Evolutionary conservation across 2,329 filamentous ascomycete species (phyloP).

Genomic region (Erysiphe pulchra): DNA sequence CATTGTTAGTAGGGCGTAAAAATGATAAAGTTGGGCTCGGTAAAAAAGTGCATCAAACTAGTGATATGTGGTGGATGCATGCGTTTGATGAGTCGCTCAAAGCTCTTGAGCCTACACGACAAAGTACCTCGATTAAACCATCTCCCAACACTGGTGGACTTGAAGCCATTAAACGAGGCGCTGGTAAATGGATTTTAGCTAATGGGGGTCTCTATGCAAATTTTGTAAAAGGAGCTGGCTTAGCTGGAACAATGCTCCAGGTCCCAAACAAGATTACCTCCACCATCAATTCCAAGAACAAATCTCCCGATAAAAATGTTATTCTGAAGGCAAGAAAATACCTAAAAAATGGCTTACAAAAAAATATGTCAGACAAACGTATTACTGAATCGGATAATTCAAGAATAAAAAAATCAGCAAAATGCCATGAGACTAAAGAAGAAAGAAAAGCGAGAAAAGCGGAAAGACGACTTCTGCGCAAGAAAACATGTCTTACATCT

Average conservation of each 20-base stretch:
- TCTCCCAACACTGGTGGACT: constrained; percentile 23
- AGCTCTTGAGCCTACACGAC: constrained; percentile 39
- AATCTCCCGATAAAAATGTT: constrained; percentile 8
- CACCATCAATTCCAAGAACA: constrained; percentile 1
- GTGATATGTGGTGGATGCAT: constrained; percentile 90
- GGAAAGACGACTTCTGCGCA: constrained; percentile 3
- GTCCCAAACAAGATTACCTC: no score
- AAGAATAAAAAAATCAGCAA: neutral
- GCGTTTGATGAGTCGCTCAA: constrained; percentile 82
- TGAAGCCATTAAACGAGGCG: constrained; percentile 27
- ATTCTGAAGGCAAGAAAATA: constrained; percentile 10
- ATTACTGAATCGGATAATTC: neutral
- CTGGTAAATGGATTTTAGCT: constrained; percentile 30
- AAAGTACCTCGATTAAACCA: constrained; percentile 29
- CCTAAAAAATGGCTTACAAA: neutral
- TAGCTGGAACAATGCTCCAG: constrained; percentile 39
- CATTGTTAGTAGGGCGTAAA: constrained; percentile 63
- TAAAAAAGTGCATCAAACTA: constrained; percentile 36
- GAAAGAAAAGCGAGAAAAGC: constrained; percentile 16
- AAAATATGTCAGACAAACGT: neutral
- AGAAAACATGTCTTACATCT: neutral
- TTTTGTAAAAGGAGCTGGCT: constrained; percentile 59
- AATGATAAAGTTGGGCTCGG: constrained; percentile 60
- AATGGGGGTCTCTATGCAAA: constrained; percentile 41
- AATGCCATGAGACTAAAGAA: constrained; percentile 9